Evolutionary conservation across 805 yeast genomes (phyloP), one percentile per base, ranked within the genome.

Genomic region (Kodamaea laetipori): DNA sequence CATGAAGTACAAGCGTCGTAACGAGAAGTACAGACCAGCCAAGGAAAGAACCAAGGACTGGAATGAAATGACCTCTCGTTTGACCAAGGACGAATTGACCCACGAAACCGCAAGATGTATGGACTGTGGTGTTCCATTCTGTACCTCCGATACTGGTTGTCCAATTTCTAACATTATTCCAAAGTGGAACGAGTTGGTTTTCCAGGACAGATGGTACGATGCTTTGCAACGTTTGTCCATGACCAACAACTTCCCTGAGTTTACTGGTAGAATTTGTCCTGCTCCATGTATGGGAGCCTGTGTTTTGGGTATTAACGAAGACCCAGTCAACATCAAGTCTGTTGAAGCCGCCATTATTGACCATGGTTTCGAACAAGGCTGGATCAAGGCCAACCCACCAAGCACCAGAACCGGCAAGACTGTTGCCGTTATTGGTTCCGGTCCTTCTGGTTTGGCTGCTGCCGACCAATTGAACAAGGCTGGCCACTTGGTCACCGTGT

Each of bases 101-200:
- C 80, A 77, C 63, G 97, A 92, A 73, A 87, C 98, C 46, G 97
- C 98, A 11, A 82, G 99, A 68, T 92, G 99, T 78, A 92, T 94
- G 96, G 98, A 92, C 70, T 92, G 99, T 76, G 99, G 99, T 75
- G 95, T 94, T 56, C 99, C 99, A 46, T 92, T 92, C 81, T 92
- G 99, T 76, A 95, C 92, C 60, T 85, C 96, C 37, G 98, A 92
- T 66, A 86, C 96, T 34, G 99, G 99, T 47, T 92, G 99, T 73
- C 99, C 99, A 42, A 86, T 92, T 53, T 90, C 97, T 42, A 92
- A 92, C 69, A 83, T 92, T 56, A 92, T 92, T 73, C 99, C 99
- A 51, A 90, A 92, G 70, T 94, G 97, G 92, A 94, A 92, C 66
- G 98, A 90, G 64, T 78, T 94, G 54, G 96, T 92, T 13, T 92